Evolutionary conservation across 2,329 filamentous ascomycete genomes (phyloP), one percentile per base, ranked within the genome.

Genomic region (Ophiostoma himal-ulmi): DNA sequence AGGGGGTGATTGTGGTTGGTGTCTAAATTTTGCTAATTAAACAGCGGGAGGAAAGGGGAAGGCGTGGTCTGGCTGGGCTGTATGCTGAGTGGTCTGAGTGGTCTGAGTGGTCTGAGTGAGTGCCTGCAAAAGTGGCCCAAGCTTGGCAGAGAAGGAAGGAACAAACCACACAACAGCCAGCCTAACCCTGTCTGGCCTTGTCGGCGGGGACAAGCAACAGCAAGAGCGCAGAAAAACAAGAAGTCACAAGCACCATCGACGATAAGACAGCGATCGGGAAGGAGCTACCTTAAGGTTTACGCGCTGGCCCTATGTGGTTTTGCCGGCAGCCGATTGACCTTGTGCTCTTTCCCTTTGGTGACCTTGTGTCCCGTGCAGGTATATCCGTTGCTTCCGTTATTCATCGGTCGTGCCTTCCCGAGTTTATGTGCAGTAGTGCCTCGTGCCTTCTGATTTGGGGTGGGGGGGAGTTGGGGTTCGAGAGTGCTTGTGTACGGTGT

Each of bases 41-140:
- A 70, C 60, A 62, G 62, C 71, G 54, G 67, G 68, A 68, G 57
- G 62, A 70, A 70, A 72, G 57, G 66, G 68, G 71, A 68, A 69
- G 39, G 48, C 68, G 62, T 67, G 41, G 67, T 54, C 36, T 41
- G 62, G 44, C 44, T 48, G n/a, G 44, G 44, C 44, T 48, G 44
- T 20, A 48, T 48, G 17, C 44, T n/a, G n/a, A 57, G 52, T 57
- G 52, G 48, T 22, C 52, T 57, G 22, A 57, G 52, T 54, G 52
- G 20, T 26, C 22, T 22, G n/a, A n/a, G 39, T 14, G 8, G 39
- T 10, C 8, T 44, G 39, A 14, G 39, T 44, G 30, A 30, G 30
- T 30, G 30, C 30, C 30, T 30, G 2, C 30, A 30, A 30, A 4
- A 64, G 68, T 65, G 68, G 70, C 66, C 70, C 30, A 68, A 71